phyloP scores from a whole-genome alignment of 108 stramenopile genomes.

The Skeletonema costatum region DNA sequence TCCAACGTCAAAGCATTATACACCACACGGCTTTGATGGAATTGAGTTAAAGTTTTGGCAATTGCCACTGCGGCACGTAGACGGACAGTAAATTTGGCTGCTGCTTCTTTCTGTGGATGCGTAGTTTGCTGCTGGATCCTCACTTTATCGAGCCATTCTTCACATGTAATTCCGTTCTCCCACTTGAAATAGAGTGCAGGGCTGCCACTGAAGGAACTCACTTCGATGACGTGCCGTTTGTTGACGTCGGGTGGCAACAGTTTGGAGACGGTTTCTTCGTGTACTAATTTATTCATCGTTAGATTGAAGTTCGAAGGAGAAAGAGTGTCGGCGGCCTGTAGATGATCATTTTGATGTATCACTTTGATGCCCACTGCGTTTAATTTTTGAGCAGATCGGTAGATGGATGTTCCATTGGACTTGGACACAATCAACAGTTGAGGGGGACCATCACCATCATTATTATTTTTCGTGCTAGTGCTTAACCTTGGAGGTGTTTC shows the following conservation, averaged over 20 bases:
- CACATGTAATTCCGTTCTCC: conserved; percentile 21
- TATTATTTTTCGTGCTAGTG: not conserved
- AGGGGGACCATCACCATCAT: not conserved
- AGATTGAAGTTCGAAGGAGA: not conserved
- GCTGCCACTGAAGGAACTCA: not conserved
- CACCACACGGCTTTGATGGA: not conserved
- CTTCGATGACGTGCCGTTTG: not conserved
- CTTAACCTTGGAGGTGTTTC: not conserved
- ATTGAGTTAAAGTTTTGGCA: conserved; percentile 2
- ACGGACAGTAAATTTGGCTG: not conserved
- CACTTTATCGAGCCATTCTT: conserved; percentile 16
- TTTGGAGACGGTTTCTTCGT: conserved; percentile 9
- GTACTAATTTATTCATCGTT: not conserved
- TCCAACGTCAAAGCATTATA: not conserved
- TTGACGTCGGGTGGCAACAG: not conserved
- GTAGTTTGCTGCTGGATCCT: not conserved
- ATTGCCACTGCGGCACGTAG: conserved; percentile 5
- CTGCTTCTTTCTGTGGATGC: not conserved
- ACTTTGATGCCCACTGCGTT: conserved; percentile 1
- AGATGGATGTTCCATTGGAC: conserved; percentile 1
- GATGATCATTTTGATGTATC: not conserved
- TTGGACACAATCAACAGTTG: not conserved
- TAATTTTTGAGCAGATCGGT: not conserved
- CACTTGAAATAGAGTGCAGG: conserved; percentile 22
- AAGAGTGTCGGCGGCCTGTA: not conserved